phyloP scores from a whole-genome alignment of 208 protist species.

The Leishmania braziliensis region DNA sequence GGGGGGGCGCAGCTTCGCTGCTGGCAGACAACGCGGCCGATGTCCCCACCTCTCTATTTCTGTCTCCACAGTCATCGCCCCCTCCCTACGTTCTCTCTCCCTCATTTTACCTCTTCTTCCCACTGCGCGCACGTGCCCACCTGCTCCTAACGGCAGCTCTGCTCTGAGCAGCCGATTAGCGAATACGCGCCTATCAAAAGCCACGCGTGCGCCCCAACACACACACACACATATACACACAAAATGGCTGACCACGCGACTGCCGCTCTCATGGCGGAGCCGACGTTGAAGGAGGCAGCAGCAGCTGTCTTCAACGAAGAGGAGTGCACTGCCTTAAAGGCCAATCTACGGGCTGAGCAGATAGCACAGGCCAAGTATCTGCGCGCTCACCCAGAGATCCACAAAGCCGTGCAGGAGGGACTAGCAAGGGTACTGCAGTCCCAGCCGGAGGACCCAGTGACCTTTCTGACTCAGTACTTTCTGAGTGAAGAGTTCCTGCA shows the following conservation, averaged over 20 bases:
- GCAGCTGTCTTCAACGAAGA: slow-evolving; percentile 62
- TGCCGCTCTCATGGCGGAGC: slow-evolving; percentile 23
- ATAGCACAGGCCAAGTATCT: slow-evolving; percentile 85
- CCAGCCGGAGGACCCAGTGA: slow-evolving; percentile 68
- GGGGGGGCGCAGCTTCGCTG: not conserved
- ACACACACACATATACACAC: not conserved
- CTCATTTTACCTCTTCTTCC: not conserved
- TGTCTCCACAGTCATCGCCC: not conserved
- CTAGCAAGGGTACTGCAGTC: slow-evolving; percentile 52
- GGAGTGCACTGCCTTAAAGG: slow-evolving; percentile 54
- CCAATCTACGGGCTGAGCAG: slow-evolving; percentile 65
- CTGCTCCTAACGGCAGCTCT: not conserved
- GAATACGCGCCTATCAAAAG: not conserved
- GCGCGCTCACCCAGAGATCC: slow-evolving; percentile 78
- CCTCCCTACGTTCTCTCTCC: not conserved
- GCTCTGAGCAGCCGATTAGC: not conserved
- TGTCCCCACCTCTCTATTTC: not conserved
- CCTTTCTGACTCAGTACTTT: slow-evolving; percentile 55
- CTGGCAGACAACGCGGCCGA: not conserved
- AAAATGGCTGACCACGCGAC: slow-evolving; percentile 10
- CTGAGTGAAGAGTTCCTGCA: slow-evolving; percentile 31
- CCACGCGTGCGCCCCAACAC: not conserved
- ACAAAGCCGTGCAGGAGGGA: slow-evolving; percentile 54
- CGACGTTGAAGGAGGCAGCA: slow-evolving; percentile 65
- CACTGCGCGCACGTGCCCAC: not conserved